These are phyloP conservation scores for Oldenlandia corymbosa DNA, from an alignment of 257 asterid genomes.

Conservation along the genomic window DNA sequence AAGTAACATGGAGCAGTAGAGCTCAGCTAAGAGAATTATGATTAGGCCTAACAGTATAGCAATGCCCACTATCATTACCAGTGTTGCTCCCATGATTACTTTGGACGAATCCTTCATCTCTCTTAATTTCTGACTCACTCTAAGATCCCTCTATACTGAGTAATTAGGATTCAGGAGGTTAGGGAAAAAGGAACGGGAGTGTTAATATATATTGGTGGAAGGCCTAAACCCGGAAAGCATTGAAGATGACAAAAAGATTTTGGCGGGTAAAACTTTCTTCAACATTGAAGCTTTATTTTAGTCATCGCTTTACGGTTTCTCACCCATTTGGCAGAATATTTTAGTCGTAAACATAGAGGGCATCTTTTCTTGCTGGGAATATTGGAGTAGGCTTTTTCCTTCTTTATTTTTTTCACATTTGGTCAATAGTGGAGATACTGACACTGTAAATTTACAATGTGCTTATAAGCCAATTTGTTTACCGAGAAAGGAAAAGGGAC, in stretches of 20 bases:
- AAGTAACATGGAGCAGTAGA: slow-evolving; percentile 50
- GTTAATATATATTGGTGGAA: background rate
- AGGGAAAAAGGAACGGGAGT: background rate
- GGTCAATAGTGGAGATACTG: slow-evolving; percentile 5
- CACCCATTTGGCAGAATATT: background rate
- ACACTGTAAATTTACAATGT: slow-evolving; percentile 9
- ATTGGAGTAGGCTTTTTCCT: background rate
- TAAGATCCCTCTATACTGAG: no score
- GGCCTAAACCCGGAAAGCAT: background rate
- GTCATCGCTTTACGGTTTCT: background rate
- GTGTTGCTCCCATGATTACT: slow-evolving; percentile 41
- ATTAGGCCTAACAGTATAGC: slow-evolving; percentile 41
- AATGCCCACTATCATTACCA: slow-evolving; percentile 30
- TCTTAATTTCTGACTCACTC: background rate
- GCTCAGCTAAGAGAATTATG: slow-evolving; percentile 44
- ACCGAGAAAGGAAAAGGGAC: background rate
- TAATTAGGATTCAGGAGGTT: no score
- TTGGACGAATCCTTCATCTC: slow-evolving; percentile 35
- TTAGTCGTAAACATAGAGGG: slow-evolving; percentile 3
- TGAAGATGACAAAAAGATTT: slow-evolving; percentile 11
- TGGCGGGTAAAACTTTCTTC: slow-evolving; percentile 35
- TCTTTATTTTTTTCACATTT: background rate
- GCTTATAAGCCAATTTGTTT: background rate
- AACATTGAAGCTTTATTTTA: slow-evolving; percentile 1
- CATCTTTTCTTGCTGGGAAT: slow-evolving; percentile 3